Percentiles rank a stretch among this genome's conserved stretches.
These are phyloP conservation scores for Elymus sibiricus DNA, from an alignment of 176 grass and related monocot genomes.

Conservation along the genomic window DNA sequence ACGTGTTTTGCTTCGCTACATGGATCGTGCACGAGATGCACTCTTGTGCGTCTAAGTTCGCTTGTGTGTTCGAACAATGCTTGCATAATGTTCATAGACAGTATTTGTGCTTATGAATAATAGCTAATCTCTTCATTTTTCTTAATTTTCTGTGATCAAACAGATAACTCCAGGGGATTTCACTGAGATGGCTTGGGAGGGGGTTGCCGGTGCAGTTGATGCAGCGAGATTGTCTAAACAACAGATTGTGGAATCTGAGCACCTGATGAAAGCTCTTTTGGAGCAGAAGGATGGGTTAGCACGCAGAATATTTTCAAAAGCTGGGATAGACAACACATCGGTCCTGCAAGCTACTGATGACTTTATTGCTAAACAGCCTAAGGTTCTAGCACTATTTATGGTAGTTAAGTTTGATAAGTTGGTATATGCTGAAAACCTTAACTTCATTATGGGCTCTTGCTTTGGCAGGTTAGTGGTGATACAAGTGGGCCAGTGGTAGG, in stretches of 20 bases:
- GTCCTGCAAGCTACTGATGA: constrained; percentile 73
- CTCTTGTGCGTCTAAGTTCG: not conserved
- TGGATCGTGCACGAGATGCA: not conserved
- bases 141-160: not conserved
- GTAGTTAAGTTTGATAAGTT: not conserved
- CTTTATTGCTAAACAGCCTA: constrained; percentile 78
- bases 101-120: not conserved
- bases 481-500: constrained; percentile 75
- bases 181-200: constrained; percentile 93
- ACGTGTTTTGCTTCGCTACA: not conserved
- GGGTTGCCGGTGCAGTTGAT: constrained; percentile 68
- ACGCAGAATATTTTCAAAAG: constrained; percentile 84
- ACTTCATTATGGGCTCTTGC: constrained; percentile 4
- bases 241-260: constrained; percentile 83
- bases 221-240: constrained; percentile 72
- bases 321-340: constrained; percentile 77
- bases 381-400: constrained; percentile 37
- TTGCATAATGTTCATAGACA: not conserved
- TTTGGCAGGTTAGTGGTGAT: constrained; percentile 69
- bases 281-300: constrained; percentile 96
- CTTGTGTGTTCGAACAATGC: not conserved
- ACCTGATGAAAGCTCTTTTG: constrained; percentile 93
- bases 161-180: constrained; percentile 63
- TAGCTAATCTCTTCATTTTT: not conserved
- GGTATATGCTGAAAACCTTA: not conserved